Evolutionary conservation across 371 early-diverging fungal species (phyloP).

Genomic region (Apophysomyces trapeziformis): DNA sequence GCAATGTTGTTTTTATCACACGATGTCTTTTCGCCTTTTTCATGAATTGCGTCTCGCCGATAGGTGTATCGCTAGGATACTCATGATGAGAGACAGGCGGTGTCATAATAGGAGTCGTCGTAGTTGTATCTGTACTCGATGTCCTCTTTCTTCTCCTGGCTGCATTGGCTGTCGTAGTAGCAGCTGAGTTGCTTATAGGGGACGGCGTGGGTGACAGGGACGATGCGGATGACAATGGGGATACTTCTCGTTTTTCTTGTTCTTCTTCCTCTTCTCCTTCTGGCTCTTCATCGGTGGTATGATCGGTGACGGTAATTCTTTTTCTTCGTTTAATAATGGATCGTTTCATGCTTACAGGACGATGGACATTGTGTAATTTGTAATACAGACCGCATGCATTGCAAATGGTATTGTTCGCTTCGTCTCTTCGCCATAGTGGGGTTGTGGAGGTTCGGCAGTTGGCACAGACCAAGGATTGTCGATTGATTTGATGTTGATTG

Average conservation of each 20-base stretch:
- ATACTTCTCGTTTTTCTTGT: slow-evolving; percentile 12
- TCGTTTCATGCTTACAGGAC: slow-evolving; percentile 82
- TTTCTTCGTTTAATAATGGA: slow-evolving; percentile 85
- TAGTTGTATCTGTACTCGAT: too few relatives aligned
- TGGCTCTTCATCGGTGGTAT: slow-evolving; percentile 20
- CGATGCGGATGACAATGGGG: not conserved
- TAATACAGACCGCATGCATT: slow-evolving; percentile 91
- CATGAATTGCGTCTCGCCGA: not conserved
- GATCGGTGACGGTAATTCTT: slow-evolving; percentile 54
- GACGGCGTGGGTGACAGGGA: not conserved
- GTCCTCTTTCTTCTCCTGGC: too few relatives aligned
- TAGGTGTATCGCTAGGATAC: too few relatives aligned
- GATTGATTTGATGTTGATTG: slow-evolving; percentile 70
- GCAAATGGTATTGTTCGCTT: slow-evolving; percentile 77
- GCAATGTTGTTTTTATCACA: not conserved
- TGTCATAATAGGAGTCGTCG: too few relatives aligned
- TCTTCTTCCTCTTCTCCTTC: slow-evolving; percentile 31
- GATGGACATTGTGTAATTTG: slow-evolving; percentile 78
- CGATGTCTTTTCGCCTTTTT: slow-evolving; percentile 11
- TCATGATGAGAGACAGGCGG: too few relatives aligned
- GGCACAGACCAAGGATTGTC: slow-evolving; percentile 67
- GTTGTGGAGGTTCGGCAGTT: slow-evolving; percentile 86
- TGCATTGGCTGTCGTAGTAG: too few relatives aligned
- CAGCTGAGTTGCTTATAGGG: too few relatives aligned
- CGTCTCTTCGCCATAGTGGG: slow-evolving; percentile 90